phyloP scores from a whole-genome alignment of 2,329 filamentous ascomycete genomes.

The Teratosphaeria destructans region DNA sequence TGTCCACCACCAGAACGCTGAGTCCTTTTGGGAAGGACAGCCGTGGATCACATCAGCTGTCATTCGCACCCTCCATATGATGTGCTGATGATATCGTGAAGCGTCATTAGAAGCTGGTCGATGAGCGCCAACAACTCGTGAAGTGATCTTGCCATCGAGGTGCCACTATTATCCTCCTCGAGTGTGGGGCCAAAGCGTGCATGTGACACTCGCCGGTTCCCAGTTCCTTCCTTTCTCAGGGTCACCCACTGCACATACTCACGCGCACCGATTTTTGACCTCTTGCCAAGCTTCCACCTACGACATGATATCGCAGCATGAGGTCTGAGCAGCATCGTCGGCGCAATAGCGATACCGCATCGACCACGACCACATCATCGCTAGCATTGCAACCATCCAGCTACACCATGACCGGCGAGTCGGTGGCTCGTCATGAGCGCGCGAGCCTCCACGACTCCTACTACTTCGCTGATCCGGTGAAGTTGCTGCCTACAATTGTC shows the following conservation, averaged over 20 bases:
- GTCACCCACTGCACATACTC: not conserved
- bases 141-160: not conserved
- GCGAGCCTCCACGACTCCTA: not conserved
- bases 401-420: not conserved
- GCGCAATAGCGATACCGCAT: no score
- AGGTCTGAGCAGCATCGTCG: not conserved
- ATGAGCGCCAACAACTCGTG: not conserved
- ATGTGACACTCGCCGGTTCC: not conserved
- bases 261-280: not conserved
- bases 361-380: not conserved
- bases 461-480: not conserved
- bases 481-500: not conserved
- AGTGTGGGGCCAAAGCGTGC: not conserved
- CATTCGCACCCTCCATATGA: not conserved
- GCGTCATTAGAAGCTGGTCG: not conserved
- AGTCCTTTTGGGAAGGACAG: not conserved
- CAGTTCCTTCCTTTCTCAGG: not conserved
- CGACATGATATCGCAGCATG: not conserved
- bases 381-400: not conserved
- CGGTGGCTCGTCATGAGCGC: not conserved
- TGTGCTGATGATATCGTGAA: not conserved
- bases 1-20: not conserved
- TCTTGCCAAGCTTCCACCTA: not conserved
- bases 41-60: not conserved
- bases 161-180: not conserved